Base-by-base conservation (phyloP, 169 alveolate genomes). In the Plasmodium coatneyi region DNA sequence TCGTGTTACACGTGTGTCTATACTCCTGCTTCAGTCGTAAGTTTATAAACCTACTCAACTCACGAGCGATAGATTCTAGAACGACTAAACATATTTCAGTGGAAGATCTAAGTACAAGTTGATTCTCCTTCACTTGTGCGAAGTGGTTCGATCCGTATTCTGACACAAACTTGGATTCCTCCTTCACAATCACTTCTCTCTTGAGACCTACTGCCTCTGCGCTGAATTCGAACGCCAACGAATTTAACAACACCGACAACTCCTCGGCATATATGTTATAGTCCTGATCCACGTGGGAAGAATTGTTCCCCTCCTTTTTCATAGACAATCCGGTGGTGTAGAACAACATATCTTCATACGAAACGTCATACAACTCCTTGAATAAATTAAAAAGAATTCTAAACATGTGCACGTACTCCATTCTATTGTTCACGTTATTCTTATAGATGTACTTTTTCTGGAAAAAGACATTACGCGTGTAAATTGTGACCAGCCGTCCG, bases 331-430 rank as follows among this genome's bases (percentile, higher is more conserved):
- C 92, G 10, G 91, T 81, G 19, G 92, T 82, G 41, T 91, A 82
- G 19, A 80, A 49, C 72, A 91, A 56, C 95, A 91, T 52, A 43
- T 91, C 34, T 49, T 81, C 95, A 80, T 41, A 19, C 41, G 95
- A 71, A 22, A 91, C 82, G 6, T 71, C 54, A 39, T 81, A 46
- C 36, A 70, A n/a, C 32, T 80, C 10, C 56, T 30, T 19, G 28
- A 80, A 70, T 56, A 91, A 49, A 30, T 82, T n/a, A 80, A 81
- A 80, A 46, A 91, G 56, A 25, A 81, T 78, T 81, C 95, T 74
- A 49, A 91, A 91, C 71, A 91, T 22, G 46, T 91, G 95, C 12
- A 91, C 80, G 49, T 91, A 81, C 54, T 80, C 95, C 95, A 91
- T 91, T 81, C 84, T 49, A 28, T 81, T 91, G 74, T 91, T 36